Evolutionary conservation across 345 rosid genomes (phyloP).

Genomic region (Murraya paniculata): DNA sequence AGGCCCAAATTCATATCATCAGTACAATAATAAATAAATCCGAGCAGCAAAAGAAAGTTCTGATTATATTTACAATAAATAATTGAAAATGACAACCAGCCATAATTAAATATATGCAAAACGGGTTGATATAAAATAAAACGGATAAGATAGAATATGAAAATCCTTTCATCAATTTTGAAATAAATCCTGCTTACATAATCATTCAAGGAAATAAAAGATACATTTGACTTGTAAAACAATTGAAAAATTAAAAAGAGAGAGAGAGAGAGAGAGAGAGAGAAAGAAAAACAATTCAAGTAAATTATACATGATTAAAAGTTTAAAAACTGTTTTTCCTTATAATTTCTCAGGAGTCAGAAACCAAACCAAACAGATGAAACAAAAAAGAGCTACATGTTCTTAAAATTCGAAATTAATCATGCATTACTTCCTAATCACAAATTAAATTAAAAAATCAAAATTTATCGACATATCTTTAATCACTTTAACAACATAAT

Average conservation of each 20-base stretch:
- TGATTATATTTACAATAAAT: not conserved
- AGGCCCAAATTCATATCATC: not conserved
- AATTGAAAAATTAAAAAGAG: not conserved
- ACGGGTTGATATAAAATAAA: not conserved
- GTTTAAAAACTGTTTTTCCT: not conserved
- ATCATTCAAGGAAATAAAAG: not conserved
- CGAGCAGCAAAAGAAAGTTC: not conserved
- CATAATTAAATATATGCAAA: not conserved
- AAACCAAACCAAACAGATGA: not conserved
- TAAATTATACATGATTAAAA: not conserved
- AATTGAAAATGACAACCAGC: not conserved
- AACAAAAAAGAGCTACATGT: not conserved
- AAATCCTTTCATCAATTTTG: not conserved
- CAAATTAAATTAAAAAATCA: not conserved
- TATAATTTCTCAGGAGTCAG: not conserved
- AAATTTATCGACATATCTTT: not conserved
- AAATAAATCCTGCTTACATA: not conserved
- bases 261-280: no score
- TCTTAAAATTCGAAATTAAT: not conserved
- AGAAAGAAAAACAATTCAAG: not conserved
- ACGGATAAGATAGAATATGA: not conserved
- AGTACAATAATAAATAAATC: slow-evolving; percentile 7
- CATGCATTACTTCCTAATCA: not conserved
- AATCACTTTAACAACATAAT: not conserved
- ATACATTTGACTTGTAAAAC: not conserved